Base-by-base conservation (phyloP, 2,329 filamentous ascomycete species). In the Pezicula radicicola region DNA sequence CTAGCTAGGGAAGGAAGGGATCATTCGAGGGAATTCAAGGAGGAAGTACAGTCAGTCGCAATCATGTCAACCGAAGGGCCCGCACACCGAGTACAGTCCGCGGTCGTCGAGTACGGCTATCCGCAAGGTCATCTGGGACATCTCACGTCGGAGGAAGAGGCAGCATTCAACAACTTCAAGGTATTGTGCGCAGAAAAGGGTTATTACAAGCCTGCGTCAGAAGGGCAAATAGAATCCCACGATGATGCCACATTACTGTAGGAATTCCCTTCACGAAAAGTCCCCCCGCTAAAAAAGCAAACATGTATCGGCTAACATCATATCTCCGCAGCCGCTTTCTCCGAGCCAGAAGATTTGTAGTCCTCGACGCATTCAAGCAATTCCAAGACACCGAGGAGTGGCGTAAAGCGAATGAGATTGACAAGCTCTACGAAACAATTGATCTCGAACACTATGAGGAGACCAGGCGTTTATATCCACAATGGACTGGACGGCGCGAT, bases 401-500 rank as follows among this genome's bases (percentile, higher is more conserved):
- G 89, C 84, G 92, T 55, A 81, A 81, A 60, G 84, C 88, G 56
- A 93, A 93, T 68, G 77, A 89, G 59, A 80, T 96, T 46, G 83
- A 91, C 55, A 76, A 83, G 42, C 76, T 97, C 36, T 97, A 96
- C 72, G 82, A 88, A 66, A 92, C 88, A 30, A 96, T 97, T 63
- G 90, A 96, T 53, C 72, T 92, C 19, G 82, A 89, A 2, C 87
- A 91, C 51, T 97, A 92, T 67, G 91, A 96, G 70, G 79, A 88
- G 64, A 88, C 89, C 55, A 79, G 88, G 52, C 79, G 83, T 60
- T 77, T 97, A 75, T 96, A 96, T 66, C 91, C 92, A 21, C 91
- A 96, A 83, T 97, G 91, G 89, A 95, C 90, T 18, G 93, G 93
- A 50, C 88, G 91, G 59, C 84, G 92, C 60, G 93, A 97, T 72